Conservation (phyloP, 2,329 filamentous ascomycete genomes). For the Drechslera avenae region DNA sequence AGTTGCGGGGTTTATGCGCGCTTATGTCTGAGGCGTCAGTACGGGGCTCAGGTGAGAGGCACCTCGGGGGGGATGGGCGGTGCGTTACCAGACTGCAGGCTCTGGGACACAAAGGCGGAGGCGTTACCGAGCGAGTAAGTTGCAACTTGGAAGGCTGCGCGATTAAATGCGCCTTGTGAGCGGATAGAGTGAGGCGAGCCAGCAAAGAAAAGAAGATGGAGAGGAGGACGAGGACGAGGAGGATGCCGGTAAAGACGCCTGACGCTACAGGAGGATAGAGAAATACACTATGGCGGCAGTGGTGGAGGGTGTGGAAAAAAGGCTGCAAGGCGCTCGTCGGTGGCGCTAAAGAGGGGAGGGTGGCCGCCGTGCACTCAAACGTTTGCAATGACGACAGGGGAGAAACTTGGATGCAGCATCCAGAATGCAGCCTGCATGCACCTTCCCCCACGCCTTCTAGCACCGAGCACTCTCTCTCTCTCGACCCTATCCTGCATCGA, state of each 20-base stretch:
- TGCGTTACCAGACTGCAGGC: conserved; percentile 6
- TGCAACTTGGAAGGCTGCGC: no score
- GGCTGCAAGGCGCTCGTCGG: neutral
- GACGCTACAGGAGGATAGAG: conserved; percentile 3
- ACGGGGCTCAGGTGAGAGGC: conserved; percentile 2
- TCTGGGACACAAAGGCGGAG: neutral
- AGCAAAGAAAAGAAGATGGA: no score
- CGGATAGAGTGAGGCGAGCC: no score
- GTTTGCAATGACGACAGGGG: conserved; percentile 21
- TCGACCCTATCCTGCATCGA: no score
- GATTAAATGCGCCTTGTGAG: neutral
- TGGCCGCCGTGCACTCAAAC: no score
- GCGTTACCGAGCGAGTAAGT: conserved; percentile 5
- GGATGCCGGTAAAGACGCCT: neutral
- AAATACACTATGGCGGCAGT: neutral
- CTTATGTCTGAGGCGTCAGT: conserved; percentile 1
- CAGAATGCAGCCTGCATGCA: no score
- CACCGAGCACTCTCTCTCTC: neutral
- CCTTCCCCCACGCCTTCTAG: neutral
- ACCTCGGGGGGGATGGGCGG: neutral
- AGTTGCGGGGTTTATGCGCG: conserved; percentile 12
- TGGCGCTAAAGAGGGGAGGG: conserved; percentile 8
- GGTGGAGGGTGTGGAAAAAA: conserved; percentile 6
- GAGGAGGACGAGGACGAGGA: no score
- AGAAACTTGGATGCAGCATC: conserved; percentile 1